Percentiles rank a stretch among this genome's conserved stretches.
These are phyloP conservation scores for Sordariomycetes sp. DNA, from an alignment of 2,329 filamentous ascomycete species.

Conservation along the genomic window DNA sequence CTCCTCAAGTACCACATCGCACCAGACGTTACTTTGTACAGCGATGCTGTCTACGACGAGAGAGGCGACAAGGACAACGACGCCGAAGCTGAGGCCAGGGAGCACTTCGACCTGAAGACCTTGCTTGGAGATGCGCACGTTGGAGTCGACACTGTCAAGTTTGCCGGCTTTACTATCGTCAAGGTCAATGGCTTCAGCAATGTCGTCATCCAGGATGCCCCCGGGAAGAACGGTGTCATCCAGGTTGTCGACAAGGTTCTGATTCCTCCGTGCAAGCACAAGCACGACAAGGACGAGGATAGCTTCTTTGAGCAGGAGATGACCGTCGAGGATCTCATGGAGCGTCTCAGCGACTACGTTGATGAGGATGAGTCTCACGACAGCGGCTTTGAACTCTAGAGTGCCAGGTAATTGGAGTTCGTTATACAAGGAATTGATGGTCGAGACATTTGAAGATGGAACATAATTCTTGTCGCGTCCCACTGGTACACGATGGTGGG, in stretches of 20 bases:
- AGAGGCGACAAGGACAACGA: conserved; percentile 15
- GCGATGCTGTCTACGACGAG: conserved; percentile 64
- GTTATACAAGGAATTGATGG: too few relatives aligned
- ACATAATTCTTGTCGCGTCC: too few relatives aligned
- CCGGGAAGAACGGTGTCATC: conserved; percentile 73
- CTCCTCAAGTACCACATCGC: conserved; percentile 74
- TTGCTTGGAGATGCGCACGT: conserved; percentile 57
- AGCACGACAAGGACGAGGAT: conserved; percentile 3
- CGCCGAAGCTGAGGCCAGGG: conserved; percentile 15
- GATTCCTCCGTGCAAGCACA: conserved; percentile 58
- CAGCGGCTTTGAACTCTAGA: neutral
- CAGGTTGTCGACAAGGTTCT: conserved; percentile 67
- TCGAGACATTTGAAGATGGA: too few relatives aligned
- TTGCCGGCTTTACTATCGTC: conserved; percentile 60
- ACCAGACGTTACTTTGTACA: conserved; percentile 68
- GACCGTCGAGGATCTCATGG: conserved; percentile 17
- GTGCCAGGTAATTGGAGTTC: neutral
- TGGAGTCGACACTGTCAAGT: conserved; percentile 61
- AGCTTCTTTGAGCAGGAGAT: conserved; percentile 9
- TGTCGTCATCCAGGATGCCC: conserved; percentile 58
- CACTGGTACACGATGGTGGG: too few relatives aligned
- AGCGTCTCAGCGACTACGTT: conserved; percentile 17
- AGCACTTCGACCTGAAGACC: conserved; percentile 64
- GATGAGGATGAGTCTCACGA: conserved; percentile 5
- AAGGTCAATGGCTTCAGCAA: conserved; percentile 65